phyloP scores from a whole-genome alignment of 1,139 yeast species.

The Yamadazyma diddensiae region DNA sequence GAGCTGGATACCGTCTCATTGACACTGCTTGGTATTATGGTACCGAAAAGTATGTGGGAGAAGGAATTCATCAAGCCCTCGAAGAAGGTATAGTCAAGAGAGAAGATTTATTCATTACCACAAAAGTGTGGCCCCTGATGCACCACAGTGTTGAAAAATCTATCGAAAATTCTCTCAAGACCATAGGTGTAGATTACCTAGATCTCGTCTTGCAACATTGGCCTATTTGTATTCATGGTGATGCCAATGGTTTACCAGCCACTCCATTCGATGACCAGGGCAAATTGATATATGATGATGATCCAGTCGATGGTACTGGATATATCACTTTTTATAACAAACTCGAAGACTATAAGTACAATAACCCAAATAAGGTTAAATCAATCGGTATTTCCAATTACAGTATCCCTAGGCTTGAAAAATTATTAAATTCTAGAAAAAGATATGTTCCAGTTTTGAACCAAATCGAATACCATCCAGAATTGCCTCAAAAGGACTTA shows the following conservation, averaged over 20 bases:
- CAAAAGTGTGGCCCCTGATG: slow-evolving; percentile 56
- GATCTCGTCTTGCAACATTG: slow-evolving; percentile 61
- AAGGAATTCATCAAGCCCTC: slow-evolving; percentile 47
- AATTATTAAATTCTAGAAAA: slow-evolving; percentile 29
- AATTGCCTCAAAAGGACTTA: slow-evolving; percentile 40
- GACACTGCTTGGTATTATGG: slow-evolving; percentile 51
- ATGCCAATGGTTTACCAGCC: slow-evolving; percentile 35
- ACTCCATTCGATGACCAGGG: slow-evolving; percentile 40
- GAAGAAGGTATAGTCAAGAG: slow-evolving; percentile 47
- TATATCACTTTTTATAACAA: slow-evolving; percentile 48
- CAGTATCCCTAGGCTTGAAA: slow-evolving; percentile 34
- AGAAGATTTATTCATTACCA: slow-evolving; percentile 57
- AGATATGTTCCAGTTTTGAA: slow-evolving; percentile 32
- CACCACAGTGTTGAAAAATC: slow-evolving; percentile 38
- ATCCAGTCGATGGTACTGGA: slow-evolving; percentile 34
- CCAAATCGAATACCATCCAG: slow-evolving; percentile 48
- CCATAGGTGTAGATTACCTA: slow-evolving; percentile 53
- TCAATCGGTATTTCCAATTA: slow-evolving; percentile 46
- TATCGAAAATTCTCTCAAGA: slow-evolving; percentile 30
- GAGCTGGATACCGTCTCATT: slow-evolving; percentile 40
- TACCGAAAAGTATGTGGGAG: slow-evolving; percentile 48
- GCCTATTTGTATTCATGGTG: slow-evolving; percentile 47
- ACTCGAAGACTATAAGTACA: slow-evolving; percentile 38
- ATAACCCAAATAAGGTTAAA: slow-evolving; percentile 26
- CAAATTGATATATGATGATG: slow-evolving; percentile 38